phyloP scores from a whole-genome alignment of 2,329 filamentous ascomycete species.

The Botrytis pseudocinerea region DNA sequence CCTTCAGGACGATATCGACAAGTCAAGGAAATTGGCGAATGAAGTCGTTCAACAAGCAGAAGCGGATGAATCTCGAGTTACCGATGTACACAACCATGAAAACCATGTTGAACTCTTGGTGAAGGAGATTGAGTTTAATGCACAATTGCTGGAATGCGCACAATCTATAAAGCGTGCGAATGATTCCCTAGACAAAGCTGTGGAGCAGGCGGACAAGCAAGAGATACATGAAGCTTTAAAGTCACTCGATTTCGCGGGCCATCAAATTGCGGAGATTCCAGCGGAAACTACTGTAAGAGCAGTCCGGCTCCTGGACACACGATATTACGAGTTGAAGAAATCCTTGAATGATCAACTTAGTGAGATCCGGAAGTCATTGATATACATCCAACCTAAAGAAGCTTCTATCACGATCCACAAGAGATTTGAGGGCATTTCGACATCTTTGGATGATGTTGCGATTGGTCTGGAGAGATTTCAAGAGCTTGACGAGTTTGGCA shows the following conservation, averaged over 20 bases:
- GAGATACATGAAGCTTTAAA: slow-evolving; percentile 58
- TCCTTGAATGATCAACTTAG: slow-evolving; percentile 66
- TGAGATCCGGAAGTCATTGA: slow-evolving; percentile 68
- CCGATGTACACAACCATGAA: slow-evolving; percentile 46
- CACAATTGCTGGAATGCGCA: slow-evolving; percentile 55
- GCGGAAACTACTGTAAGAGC: slow-evolving; percentile 62
- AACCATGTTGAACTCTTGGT: slow-evolving; percentile 58
- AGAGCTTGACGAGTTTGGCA: slow-evolving; percentile 60
- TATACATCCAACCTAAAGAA: slow-evolving; percentile 60
- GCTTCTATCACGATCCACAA: slow-evolving; percentile 55
- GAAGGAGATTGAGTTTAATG: slow-evolving; percentile 59
- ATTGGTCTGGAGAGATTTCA: slow-evolving; percentile 60
- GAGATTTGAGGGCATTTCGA: slow-evolving; percentile 41
- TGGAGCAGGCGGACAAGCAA: slow-evolving; percentile 55
- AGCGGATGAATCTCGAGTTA: slow-evolving; percentile 52
- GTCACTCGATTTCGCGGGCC: slow-evolving; percentile 61
- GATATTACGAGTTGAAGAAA: slow-evolving; percentile 65
- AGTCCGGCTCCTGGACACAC: slow-evolving; percentile 63
- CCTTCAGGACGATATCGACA: slow-evolving; percentile 81
- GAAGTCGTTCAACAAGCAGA: slow-evolving; percentile 80
- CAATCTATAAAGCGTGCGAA: slow-evolving; percentile 57
- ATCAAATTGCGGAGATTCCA: slow-evolving; percentile 59
- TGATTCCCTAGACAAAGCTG: slow-evolving; percentile 61
- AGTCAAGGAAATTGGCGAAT: slow-evolving; percentile 74
- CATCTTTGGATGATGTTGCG: slow-evolving; percentile 55